Evolutionary conservation across 2,329 filamentous ascomycete genomes (phyloP).

Genomic region (Aspergillus neoniger): DNA sequence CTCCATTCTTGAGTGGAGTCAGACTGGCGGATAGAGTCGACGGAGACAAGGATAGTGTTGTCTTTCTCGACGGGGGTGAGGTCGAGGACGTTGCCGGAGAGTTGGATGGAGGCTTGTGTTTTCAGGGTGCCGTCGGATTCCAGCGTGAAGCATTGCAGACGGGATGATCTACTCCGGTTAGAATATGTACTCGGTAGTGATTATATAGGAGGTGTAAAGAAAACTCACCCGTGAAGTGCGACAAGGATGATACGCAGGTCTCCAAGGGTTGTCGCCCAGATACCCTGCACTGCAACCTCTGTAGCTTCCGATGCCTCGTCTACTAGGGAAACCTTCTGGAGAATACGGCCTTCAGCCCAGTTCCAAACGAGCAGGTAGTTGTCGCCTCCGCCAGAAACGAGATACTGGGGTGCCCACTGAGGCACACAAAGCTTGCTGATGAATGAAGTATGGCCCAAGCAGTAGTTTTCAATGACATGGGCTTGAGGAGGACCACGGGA

Average conservation of each 20-base stretch:
- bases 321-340: constrained; percentile 35
- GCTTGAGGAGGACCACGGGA: constrained; percentile 79
- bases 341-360: constrained; percentile 58
- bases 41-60: constrained; percentile 49
- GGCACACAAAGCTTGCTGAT: constrained; percentile 74
- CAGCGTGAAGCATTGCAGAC: constrained; percentile 67
- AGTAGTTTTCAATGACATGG: constrained; percentile 86
- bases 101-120: constrained; percentile 53
- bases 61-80: constrained; percentile 38
- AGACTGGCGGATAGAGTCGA: constrained; percentile 56
- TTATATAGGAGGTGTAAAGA: neutral
- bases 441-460: constrained; percentile 84
- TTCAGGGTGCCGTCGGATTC: constrained; percentile 52
- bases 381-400: constrained; percentile 88
- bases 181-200: neutral
- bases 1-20: constrained; percentile 51
- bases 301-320: constrained; percentile 21
- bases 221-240: constrained; percentile 60
- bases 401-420: constrained; percentile 54
- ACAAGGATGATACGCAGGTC: constrained; percentile 46
- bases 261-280: constrained; percentile 46
- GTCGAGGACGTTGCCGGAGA: constrained; percentile 68
- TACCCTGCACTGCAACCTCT: constrained; percentile 53
- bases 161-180: constrained; percentile 62
- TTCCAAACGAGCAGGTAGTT: constrained; percentile 77